Evolutionary conservation across 345 rosid species (phyloP), one percentile per base, ranked within the genome.

Genomic region (Adansonia digitata): DNA sequence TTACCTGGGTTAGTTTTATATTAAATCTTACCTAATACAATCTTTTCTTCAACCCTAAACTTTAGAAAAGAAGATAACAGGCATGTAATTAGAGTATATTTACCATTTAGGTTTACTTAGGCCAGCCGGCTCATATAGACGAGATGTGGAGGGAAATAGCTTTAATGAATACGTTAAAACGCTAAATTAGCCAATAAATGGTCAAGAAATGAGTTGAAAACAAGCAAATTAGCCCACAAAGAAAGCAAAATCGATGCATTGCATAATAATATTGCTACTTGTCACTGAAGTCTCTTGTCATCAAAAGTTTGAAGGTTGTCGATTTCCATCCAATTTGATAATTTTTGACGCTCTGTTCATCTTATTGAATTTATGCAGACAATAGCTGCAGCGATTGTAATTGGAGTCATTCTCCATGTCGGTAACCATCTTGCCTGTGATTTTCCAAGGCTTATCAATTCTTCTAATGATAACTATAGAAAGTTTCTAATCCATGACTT

Each of bases 341-440:
- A 29, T 48, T 49, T 69, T 45, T 46, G 37, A 68, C 70, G 57
- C 62, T 76, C 52, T 24, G 46, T 46, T 39, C 10, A 56, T 15
- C 31, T 55, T 42, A 60, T 62, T 65, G 46, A 37, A 56, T 48
- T 9, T 37, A 31, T 68, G 77, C 83, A 94, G 98, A 94, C 97
- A 51, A 89, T 94, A 22, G 98, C 98, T 3, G 98, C 92, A 78
- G 98, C 94, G 68, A 94, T 94, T 77, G 88, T 89, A 62, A 78
- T 88, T 49, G 98, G 91, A 20, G 79, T 89, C 71, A 81, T 92
- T 80, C 84, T 94, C 40, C 98, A 94, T 78, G 89, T 83, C 22
- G 88, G 87, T 13, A 85, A 89, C 83, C 98, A 94, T 71, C 86
- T 94, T n/a, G 90, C 91, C 2, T 92, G 98, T 77, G 98, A 94